A percentile compares a stretch with the other conserved stretches of the same genome.
Evolutionary conservation across 768 basidiomycete species (phyloP).

Genomic region (Sporobolomyces phaffii): DNA sequence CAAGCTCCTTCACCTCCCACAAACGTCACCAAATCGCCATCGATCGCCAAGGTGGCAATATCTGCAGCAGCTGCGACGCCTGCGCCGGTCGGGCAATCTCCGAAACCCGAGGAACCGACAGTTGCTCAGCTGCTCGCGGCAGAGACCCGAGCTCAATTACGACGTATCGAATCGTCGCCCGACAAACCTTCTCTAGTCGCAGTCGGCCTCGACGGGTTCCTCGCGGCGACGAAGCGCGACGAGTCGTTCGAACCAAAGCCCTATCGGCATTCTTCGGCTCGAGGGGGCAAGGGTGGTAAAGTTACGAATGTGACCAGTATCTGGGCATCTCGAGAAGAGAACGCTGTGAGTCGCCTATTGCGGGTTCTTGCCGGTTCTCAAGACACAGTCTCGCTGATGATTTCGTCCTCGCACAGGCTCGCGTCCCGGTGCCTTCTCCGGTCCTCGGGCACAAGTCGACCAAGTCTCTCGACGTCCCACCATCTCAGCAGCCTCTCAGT

Average conservation of each 20-base stretch:
- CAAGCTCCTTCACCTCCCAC: constrained; percentile 21
- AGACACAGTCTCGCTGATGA: neutral
- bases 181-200: neutral
- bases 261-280: neutral
- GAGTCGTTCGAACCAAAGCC: neutral
- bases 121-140: constrained; percentile 25
- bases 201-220: neutral
- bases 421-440: neutral
- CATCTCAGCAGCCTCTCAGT: neutral
- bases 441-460: constrained; percentile 5
- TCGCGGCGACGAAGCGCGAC: constrained; percentile 7
- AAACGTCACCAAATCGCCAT: neutral
- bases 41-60: neutral
- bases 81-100: too few species aligned
- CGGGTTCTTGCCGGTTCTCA: too few species aligned
- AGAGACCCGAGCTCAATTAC: constrained; percentile 9
- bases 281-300: constrained; percentile 18
- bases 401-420: neutral
- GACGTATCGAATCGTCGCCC: neutral
- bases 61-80: neutral
- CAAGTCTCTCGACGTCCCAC: neutral
- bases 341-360: constrained; percentile 10
- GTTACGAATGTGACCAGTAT: constrained; percentile 12
- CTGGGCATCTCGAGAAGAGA: constrained; percentile 25
- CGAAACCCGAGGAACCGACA: neutral